These are phyloP conservation scores for Pisolithus orientalis DNA, from an alignment of 768 basidiomycete genomes.

Conservation along the genomic window DNA sequence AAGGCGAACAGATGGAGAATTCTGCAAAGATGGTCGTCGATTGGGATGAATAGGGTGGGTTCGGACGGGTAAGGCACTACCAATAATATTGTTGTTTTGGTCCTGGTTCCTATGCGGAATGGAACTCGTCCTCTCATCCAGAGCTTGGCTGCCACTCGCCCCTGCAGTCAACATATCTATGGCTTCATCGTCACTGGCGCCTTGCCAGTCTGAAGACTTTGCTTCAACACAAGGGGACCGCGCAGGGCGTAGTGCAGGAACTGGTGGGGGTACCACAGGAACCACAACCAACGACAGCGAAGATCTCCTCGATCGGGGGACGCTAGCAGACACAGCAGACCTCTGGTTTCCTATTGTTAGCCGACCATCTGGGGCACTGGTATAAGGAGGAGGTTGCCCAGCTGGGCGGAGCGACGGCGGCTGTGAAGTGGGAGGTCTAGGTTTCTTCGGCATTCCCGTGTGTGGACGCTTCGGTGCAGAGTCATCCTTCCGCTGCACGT, in stretches of 20 bases:
- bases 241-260: conserved; percentile 27
- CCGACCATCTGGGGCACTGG: conserved; percentile 25
- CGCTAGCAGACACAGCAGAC: conserved; percentile 38
- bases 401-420: conserved; percentile 22
- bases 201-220: conserved; percentile 65
- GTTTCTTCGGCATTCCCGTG: conserved; percentile 16
- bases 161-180: conserved; percentile 79
- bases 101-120: conserved; percentile 27
- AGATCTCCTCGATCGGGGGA: conserved; percentile 41
- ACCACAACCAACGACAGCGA: conserved; percentile 60
- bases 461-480: conserved; percentile 13
- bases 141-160: conserved; percentile 70
- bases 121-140: conserved; percentile 78
- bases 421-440: conserved; percentile 21
- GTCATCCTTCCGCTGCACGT: conserved; percentile 16
- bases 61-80: conserved; percentile 23
- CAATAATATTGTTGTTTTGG: conserved; percentile 11
- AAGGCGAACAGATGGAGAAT: conserved; percentile 33
- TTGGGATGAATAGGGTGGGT: conserved; percentile 25
- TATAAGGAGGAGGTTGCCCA: conserved; percentile 69
- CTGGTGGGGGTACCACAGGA: conserved; percentile 26
- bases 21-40: conserved; percentile 53
- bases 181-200: conserved; percentile 79
- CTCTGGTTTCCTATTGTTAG: conserved; percentile 33
- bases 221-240: conserved; percentile 33